Evolutionary conservation across 495 filamentous ascomycete genomes (phyloP).

Genomic region (Xylaria castorea): DNA sequence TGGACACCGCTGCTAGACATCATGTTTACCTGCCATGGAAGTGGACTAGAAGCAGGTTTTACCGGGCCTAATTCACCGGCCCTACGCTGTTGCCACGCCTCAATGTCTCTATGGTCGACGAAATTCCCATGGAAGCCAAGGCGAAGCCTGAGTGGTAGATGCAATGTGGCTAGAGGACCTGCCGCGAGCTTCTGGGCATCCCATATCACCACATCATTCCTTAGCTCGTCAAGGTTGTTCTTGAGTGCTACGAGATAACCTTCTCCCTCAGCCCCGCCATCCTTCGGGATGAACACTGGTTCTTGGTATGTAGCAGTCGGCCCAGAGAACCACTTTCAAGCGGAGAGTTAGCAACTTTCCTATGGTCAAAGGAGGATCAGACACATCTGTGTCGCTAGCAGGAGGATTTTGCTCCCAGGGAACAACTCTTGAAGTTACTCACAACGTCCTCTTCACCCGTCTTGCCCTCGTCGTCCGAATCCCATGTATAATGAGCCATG

Average conservation of each 20-base stretch:
- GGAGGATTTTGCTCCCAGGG: background rate
- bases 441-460: slow-evolving; percentile 21
- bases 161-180: slow-evolving; percentile 55
- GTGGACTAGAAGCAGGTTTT: slow-evolving; percentile 45
- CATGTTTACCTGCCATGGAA: slow-evolving; percentile 51
- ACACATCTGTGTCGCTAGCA: background rate
- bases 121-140: slow-evolving; percentile 57
- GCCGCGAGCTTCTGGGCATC: slow-evolving; percentile 52
- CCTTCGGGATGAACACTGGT: slow-evolving; percentile 61
- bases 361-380: background rate
- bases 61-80: slow-evolving; percentile 51
- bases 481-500: slow-evolving; percentile 54
- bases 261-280: slow-evolving; percentile 56
- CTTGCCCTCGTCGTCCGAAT: slow-evolving; percentile 35
- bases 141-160: slow-evolving; percentile 52
- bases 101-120: slow-evolving; percentile 54
- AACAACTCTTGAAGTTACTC: background rate
- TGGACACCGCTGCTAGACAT: background rate
- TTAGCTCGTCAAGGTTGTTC: slow-evolving; percentile 59
- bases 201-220: slow-evolving; percentile 59
- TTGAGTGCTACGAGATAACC: slow-evolving; percentile 62
- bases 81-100: slow-evolving; percentile 49
- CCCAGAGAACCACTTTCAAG: slow-evolving; percentile 53
- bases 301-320: slow-evolving; percentile 63
- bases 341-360: slow-evolving; percentile 25